Conservation (phyloP, 1,139 yeast species). For the Taphrina confusa region DNA sequence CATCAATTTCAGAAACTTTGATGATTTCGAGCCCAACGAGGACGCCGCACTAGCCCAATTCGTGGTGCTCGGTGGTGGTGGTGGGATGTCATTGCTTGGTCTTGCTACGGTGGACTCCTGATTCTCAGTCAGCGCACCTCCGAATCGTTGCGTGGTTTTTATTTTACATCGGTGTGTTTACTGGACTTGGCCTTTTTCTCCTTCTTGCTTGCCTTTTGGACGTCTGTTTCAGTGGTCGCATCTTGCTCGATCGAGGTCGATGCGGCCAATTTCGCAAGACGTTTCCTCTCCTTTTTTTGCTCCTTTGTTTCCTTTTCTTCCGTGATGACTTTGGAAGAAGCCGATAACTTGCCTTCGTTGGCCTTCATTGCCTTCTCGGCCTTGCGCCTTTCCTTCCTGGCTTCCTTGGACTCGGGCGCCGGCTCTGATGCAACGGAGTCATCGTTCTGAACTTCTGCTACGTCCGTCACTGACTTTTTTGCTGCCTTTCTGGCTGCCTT, state of each 20-base stretch:
- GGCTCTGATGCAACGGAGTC: background rate
- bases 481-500: conserved; percentile 34
- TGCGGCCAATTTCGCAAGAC: conserved; percentile 8
- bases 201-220: background rate
- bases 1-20: conserved; percentile 29
- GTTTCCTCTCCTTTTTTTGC: conserved; percentile 12
- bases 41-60: conserved; percentile 27
- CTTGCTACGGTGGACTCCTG: no score
- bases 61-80: background rate
- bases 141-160: background rate
- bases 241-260: background rate
- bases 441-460: background rate
- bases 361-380: conserved; percentile 23
- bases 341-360: background rate
- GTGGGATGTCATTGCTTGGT: background rate
- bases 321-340: conserved; percentile 4
- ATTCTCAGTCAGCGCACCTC: conserved; percentile 13
- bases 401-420: conserved; percentile 16
- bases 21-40: conserved; percentile 29
- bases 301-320: conserved; percentile 12
- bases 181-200: conserved; percentile 5
- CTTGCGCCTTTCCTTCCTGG: conserved; percentile 14
- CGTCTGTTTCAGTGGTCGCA: background rate
- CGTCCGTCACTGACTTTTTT: background rate
- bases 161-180: background rate